Evolutionary conservation across 306 rosid species (phyloP).

Genomic region (Prunus fruticosa): DNA sequence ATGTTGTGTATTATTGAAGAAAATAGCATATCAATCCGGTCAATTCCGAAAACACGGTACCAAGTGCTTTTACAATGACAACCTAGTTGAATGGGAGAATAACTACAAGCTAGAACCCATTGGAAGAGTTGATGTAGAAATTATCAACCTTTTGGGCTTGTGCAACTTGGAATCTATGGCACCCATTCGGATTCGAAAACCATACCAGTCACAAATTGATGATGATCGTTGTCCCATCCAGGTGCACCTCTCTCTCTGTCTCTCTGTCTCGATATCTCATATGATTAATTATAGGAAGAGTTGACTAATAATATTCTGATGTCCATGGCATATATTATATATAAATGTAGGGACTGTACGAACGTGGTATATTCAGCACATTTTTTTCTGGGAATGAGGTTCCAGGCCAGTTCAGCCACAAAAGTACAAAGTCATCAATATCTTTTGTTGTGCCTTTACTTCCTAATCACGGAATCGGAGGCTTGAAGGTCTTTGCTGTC

Average conservation of each 20-base stretch:
- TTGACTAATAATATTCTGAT: background rate
- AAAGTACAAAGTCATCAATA: background rate
- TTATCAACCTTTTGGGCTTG: background rate
- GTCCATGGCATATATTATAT: background rate
- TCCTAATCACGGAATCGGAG: background rate
- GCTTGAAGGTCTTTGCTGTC: background rate
- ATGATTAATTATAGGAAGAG: background rate
- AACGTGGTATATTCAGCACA: slow-evolving; percentile 5
- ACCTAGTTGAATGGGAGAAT: background rate
- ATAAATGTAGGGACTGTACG: background rate
- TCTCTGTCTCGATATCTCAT: background rate
- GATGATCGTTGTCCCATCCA: background rate
- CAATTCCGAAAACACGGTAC: too few species aligned
- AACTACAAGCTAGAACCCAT: background rate
- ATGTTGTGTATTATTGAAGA: background rate
- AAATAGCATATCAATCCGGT: background rate
- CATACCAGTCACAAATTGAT: background rate
- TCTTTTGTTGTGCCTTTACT: background rate
- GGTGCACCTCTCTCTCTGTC: background rate
- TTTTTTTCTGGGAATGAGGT: background rate
- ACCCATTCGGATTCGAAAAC: background rate
- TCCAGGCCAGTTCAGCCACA: background rate
- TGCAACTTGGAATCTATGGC: background rate
- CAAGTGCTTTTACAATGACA: fast-evolving
- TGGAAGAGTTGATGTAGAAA: background rate